These are phyloP conservation scores for Microdochium paspali DNA, from an alignment of 2,329 filamentous ascomycete species.

Conservation along the genomic window DNA sequence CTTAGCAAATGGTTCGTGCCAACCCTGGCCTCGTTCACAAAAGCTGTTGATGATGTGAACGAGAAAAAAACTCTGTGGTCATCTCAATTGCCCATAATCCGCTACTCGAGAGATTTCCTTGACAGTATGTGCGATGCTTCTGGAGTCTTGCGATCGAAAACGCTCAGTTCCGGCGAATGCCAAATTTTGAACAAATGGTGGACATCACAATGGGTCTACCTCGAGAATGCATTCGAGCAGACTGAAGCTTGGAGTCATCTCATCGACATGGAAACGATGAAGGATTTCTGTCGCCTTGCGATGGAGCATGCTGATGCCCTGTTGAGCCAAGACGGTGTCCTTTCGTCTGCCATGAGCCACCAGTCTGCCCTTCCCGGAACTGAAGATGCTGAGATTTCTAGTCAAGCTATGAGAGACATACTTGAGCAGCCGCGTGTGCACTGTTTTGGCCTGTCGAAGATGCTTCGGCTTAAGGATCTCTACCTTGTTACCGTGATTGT, in stretches of 20 bases:
- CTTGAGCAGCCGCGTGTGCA: constrained; percentile 53
- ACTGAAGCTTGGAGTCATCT: constrained; percentile 77
- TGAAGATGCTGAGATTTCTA: constrained; percentile 23
- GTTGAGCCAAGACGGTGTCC: constrained; percentile 75
- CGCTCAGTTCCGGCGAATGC: constrained; percentile 51
- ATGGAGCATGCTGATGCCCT: constrained; percentile 88
- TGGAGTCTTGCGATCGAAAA: constrained; percentile 44
- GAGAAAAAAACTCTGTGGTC: constrained; percentile 39
- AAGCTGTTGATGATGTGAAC: constrained; percentile 30
- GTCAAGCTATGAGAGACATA: constrained; percentile 32
- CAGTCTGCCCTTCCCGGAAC: constrained; percentile 15
- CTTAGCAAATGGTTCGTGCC: constrained; percentile 32
- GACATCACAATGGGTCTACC: constrained; percentile 72
- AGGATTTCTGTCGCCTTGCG: constrained; percentile 85
- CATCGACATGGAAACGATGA: constrained; percentile 70
- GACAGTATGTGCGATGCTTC: constrained; percentile 45
- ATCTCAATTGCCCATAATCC: constrained; percentile 46
- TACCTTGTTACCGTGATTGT: constrained; percentile 80
- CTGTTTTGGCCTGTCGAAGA: constrained; percentile 68
- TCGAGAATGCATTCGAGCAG: constrained; percentile 71
- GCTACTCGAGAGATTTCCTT: constrained; percentile 47
- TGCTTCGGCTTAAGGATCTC: constrained; percentile 81
- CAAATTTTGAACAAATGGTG: constrained; percentile 68
- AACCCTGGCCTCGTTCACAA: constrained; percentile 33
- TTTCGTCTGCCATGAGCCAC: constrained; percentile 57